A percentile compares a stretch with the other conserved stretches of the same genome.
phyloP scores from a whole-genome alignment of 108 stramenopile species.

The Aurantiochytrium sp. region DNA sequence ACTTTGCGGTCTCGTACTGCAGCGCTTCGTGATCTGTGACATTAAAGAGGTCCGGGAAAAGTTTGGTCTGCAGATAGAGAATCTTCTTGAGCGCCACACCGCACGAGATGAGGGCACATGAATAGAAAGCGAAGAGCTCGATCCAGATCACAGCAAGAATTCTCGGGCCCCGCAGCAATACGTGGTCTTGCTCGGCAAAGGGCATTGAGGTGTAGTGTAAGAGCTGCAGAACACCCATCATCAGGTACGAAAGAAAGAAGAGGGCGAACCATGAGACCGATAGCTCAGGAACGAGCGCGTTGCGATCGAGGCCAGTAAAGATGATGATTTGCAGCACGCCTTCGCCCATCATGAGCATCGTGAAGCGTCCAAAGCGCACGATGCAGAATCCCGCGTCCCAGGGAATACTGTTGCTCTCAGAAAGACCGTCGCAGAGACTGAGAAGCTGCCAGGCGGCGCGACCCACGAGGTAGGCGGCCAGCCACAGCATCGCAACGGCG shows the following conservation, averaged over 20 bases:
- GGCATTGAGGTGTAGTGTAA: background rate
- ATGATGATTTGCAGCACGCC: slow-evolving; percentile 12
- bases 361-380: background rate
- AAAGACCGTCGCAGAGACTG: background rate
- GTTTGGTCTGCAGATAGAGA: background rate
- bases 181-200: background rate
- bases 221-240: background rate
- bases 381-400: background rate
- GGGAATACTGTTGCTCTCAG: background rate
- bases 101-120: background rate
- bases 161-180: background rate
- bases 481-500: background rate
- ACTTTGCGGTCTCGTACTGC: background rate
- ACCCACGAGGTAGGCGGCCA: background rate
- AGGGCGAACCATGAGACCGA: background rate
- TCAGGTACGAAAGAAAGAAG: background rate
- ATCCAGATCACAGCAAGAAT: background rate
- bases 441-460: background rate
- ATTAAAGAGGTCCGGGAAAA: background rate
- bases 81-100: background rate
- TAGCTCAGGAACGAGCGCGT: background rate
- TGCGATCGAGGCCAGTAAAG: background rate
- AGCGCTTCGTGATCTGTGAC: background rate
- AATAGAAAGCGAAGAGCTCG: background rate
- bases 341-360: slow-evolving; percentile 11